Conservation (phyloP, 2,329 filamentous ascomycete genomes). For the Phyllosticta citribraziliensis region DNA sequence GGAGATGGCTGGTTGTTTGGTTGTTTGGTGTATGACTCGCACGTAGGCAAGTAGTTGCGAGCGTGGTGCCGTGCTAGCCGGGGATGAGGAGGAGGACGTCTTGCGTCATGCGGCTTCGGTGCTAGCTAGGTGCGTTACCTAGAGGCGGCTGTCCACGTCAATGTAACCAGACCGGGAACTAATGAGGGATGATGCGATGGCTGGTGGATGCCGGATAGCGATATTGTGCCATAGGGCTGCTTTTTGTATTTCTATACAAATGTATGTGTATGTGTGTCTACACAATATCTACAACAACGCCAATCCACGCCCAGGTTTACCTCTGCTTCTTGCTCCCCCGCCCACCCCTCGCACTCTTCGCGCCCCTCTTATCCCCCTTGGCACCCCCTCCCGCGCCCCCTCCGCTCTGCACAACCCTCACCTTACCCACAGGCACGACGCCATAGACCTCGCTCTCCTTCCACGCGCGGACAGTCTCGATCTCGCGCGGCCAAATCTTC, state of each 20-base stretch:
- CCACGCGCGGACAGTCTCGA: conserved; percentile 71
- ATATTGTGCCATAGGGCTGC: background rate
- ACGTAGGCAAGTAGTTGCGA: background rate
- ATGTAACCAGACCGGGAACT: background rate
- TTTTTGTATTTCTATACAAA: background rate
- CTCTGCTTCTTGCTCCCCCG: conserved; percentile 25
- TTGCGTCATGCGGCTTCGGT: no score
- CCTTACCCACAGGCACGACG: conserved; percentile 67
- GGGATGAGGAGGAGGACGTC: no score
- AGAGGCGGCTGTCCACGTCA: background rate
- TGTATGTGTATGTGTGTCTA: background rate
- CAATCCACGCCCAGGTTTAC: background rate
- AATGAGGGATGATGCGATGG: background rate
- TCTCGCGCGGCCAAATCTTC: conserved; percentile 73
- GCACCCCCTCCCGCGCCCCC: conserved; percentile 20
- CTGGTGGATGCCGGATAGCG: no score
- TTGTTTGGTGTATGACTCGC: background rate
- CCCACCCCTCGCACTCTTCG: conserved; percentile 20
- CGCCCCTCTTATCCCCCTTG: conserved; percentile 14
- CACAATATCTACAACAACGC: background rate
- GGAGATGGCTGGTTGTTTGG: no score
- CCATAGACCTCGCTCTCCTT: conserved; percentile 78
- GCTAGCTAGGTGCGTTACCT: no score
- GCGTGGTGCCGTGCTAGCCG: background rate
- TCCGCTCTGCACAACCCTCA: conserved; percentile 63